These are phyloP conservation scores for Mucor piriformis DNA, from an alignment of 371 early-diverging fungal genomes.

Conservation along the genomic window DNA sequence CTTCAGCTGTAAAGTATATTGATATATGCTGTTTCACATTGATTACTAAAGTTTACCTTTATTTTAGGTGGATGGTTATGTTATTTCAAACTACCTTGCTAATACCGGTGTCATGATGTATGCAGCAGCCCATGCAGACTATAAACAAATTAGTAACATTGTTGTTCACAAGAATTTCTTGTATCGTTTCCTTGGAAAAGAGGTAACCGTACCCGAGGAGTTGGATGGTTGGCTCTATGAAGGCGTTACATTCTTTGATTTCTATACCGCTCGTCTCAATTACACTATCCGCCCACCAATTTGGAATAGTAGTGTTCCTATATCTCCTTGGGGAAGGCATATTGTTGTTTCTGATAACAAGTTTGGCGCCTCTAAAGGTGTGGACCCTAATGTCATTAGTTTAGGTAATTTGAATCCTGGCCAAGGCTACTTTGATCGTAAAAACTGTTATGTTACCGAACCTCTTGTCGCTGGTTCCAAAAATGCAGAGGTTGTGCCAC, in stretches of 20 bases:
- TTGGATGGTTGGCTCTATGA: conserved; percentile 47
- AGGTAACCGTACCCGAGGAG: conserved; percentile 19
- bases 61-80: conserved; percentile 40
- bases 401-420: conserved; percentile 39
- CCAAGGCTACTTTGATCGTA: conserved; percentile 30
- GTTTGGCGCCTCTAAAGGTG: conserved; percentile 35
- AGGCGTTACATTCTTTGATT: conserved; percentile 48
- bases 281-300: conserved; percentile 43
- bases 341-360: conserved; percentile 36
- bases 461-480: conserved; percentile 25
- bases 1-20: conserved; percentile 35
- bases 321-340: conserved; percentile 44
- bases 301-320: conserved; percentile 41
- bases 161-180: conserved; percentile 44
- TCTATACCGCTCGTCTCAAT: conserved; percentile 46
- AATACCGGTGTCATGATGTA: conserved; percentile 49
- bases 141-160: conserved; percentile 44
- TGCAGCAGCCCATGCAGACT: conserved; percentile 42
- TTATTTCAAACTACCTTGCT: conserved; percentile 48
- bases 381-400: conserved; percentile 47
- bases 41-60: not conserved
- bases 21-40: not conserved
- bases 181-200: conserved; percentile 34
- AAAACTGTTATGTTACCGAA: conserved; percentile 45
- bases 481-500: conserved; percentile 20